Percentiles rank a stretch among this genome's conserved stretches.
phyloP scores from a whole-genome alignment of 2,329 filamentous ascomycete genomes.

The Aspergillus sclerotialis region DNA sequence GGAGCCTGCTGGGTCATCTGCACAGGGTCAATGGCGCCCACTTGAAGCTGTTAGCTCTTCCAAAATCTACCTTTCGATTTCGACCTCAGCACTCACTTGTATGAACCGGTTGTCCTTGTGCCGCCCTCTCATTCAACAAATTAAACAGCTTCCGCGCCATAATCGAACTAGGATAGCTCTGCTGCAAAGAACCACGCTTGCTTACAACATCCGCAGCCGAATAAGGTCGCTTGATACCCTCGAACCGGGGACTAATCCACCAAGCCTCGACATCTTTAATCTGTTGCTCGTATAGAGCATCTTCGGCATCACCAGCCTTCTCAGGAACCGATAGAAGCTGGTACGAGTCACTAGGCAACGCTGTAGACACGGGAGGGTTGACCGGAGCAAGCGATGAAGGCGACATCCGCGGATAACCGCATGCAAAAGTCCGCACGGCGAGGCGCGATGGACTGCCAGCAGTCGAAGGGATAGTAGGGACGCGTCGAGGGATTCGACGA shows the following conservation, averaged over 20 bases:
- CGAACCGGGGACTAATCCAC: slow-evolving; percentile 81
- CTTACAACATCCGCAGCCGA: slow-evolving; percentile 84
- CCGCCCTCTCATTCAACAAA: slow-evolving; percentile 68
- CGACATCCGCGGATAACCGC: slow-evolving; percentile 46
- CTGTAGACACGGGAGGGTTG: slow-evolving; percentile 54
- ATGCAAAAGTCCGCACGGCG: slow-evolving; percentile 27
- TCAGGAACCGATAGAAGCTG: slow-evolving; percentile 72
- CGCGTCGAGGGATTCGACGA: slow-evolving; percentile 30
- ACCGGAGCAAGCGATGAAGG: slow-evolving; percentile 45
- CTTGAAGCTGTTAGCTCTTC: slow-evolving; percentile 38
- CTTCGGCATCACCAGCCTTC: slow-evolving; percentile 75
- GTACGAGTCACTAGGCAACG: slow-evolving; percentile 67
- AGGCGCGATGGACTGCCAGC: slow-evolving; percentile 17
- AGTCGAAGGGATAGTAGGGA: slow-evolving; percentile 12
- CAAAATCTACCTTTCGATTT: neutral
- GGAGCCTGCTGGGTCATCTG: slow-evolving; percentile 98
- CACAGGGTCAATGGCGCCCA: slow-evolving; percentile 97
- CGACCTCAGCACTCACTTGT: slow-evolving; percentile 55
- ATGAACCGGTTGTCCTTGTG: slow-evolving; percentile 80
- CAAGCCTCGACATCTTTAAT: slow-evolving; percentile 78
- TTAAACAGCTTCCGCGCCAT: slow-evolving; percentile 96
- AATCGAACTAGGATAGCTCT: slow-evolving; percentile 83
- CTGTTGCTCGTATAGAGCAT: slow-evolving; percentile 76
- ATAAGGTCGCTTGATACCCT: slow-evolving; percentile 88
- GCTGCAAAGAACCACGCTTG: slow-evolving; percentile 81